phyloP scores from a whole-genome alignment of 768 basidiomycete species.

The Favolaschia claudopus region DNA sequence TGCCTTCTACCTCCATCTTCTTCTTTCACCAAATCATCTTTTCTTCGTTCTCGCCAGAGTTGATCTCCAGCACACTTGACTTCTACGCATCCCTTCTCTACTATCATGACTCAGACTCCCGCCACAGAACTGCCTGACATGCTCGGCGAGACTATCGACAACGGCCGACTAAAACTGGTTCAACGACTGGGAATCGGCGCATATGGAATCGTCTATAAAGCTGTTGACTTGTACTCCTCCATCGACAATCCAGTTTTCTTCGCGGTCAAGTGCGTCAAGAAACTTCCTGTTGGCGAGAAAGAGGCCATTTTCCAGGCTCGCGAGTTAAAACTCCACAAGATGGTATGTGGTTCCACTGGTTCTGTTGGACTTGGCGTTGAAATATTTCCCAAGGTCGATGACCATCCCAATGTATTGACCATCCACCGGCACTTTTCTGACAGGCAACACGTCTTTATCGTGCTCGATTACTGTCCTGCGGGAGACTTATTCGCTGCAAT shows the following conservation, averaged over 20 bases:
- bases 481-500: slow-evolving; percentile 82
- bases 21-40: neutral
- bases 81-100: slow-evolving; percentile 24
- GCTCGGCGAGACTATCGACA: slow-evolving; percentile 57
- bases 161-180: slow-evolving; percentile 68
- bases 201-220: slow-evolving; percentile 81
- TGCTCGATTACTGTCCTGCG: slow-evolving; percentile 62
- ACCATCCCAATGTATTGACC: slow-evolving; percentile 71
- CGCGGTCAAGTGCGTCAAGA: slow-evolving; percentile 81
- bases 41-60: slow-evolving; percentile 19
- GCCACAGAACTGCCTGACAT: slow-evolving; percentile 59
- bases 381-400: slow-evolving; percentile 29
- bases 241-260: slow-evolving; percentile 51
- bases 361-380: neutral
- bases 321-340: slow-evolving; percentile 68
- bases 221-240: slow-evolving; percentile 57
- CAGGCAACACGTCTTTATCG: slow-evolving; percentile 68
- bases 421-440: slow-evolving; percentile 72
- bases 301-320: slow-evolving; percentile 68
- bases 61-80: slow-evolving; percentile 25
- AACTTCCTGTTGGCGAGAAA: slow-evolving; percentile 58
- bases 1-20: slow-evolving; percentile 9
- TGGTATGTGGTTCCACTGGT: slow-evolving; percentile 39
- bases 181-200: slow-evolving; percentile 62
- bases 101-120: slow-evolving; percentile 49